Percentiles rank a stretch among this genome's conserved stretches.
Evolutionary conservation across 768 basidiomycete genomes (phyloP).

Genomic region (Neoboletus brunneissimus): DNA sequence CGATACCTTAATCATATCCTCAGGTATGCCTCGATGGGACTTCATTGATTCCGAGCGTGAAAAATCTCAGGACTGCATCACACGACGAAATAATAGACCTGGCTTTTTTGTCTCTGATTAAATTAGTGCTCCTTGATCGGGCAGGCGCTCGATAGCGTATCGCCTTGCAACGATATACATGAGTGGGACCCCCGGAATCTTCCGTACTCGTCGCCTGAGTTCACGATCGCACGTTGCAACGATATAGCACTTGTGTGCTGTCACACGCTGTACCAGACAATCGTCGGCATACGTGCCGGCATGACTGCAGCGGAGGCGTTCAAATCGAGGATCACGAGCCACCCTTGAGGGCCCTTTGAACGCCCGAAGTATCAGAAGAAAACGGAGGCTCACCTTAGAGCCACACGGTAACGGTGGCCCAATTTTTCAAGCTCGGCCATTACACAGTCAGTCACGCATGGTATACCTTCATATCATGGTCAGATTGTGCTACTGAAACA

Average conservation of each 20-base stretch:
- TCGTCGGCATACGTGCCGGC: constrained; percentile 98
- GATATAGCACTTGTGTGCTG: constrained; percentile 92
- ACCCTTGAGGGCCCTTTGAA: constrained; percentile 54
- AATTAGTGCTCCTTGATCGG: constrained; percentile 87
- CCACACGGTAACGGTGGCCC: constrained; percentile 92
- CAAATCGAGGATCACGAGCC: constrained; percentile 95
- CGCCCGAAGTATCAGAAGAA: background rate
- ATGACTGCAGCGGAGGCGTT: constrained; percentile 89
- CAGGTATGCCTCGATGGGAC: background rate
- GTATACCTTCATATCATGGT: constrained; percentile 65
- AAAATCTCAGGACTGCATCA: background rate
- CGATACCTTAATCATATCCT: background rate
- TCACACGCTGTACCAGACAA: constrained; percentile 94
- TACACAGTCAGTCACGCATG: constrained; percentile 98
- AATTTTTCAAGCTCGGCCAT: constrained; percentile 98
- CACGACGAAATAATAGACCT: background rate
- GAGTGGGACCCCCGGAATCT: constrained; percentile 88
- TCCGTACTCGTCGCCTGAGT: constrained; percentile 85
- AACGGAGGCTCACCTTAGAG: constrained; percentile 66
- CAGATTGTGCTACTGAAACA: background rate
- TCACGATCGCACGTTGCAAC: constrained; percentile 98
- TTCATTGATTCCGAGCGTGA: background rate
- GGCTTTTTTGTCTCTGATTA: constrained; percentile 23
- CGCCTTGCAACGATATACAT: constrained; percentile 95
- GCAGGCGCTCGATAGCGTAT: constrained; percentile 93